Base-by-base conservation (phyloP, 257 asterid species). In the Striga asiatica region DNA sequence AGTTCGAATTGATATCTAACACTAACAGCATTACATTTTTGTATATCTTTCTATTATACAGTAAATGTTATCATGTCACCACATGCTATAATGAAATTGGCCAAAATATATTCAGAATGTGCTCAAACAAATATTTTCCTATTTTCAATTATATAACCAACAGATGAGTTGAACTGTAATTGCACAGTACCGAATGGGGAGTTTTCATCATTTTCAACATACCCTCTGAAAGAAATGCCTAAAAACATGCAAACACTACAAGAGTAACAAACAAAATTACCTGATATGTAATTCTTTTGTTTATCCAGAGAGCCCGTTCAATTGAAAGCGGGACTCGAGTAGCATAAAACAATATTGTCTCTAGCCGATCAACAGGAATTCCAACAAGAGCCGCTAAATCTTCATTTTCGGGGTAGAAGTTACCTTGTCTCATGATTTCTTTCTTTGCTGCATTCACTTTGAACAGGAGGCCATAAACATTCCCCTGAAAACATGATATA, bases 291-390 rank as follows among this genome's bases (percentile, higher is more conserved):
- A 94, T 79, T 56, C 67, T 66, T 74, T 85, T 89, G 69, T 89
- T 94, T 20, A 58, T 43, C 93, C 93, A 89, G 42, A 81, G 79
- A 6, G 91, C 63, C 66, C 79, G 75, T 72, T 89, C 89, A 79
- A 89, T 72, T 39, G 96, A 86, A 52, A 89, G 68, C 16, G 98
- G 98, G 76, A 68, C 61, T 80, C 98, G 70, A 58, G 94, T 70
- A 18, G 73, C 37, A 46, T 49, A 66, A 2, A 86, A 77, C 70
- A 86, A 63, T 53, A 41, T n/a, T n/a, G n/a, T 80, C 54, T 79
- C 83, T 71, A 89, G 68, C 70, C 62, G 82, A 71, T 86, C 92
- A 45, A 83, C 91, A 28, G 83, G 61, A 28, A 89, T 69, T 64
- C 98, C 96, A 37, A 80, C 93, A 56, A 50, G 5, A 12, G 72